Percentiles rank a stretch among this genome's conserved stretches.
phyloP scores from a whole-genome alignment of 164 flowering plant species.

The Annona cherimola region DNA sequence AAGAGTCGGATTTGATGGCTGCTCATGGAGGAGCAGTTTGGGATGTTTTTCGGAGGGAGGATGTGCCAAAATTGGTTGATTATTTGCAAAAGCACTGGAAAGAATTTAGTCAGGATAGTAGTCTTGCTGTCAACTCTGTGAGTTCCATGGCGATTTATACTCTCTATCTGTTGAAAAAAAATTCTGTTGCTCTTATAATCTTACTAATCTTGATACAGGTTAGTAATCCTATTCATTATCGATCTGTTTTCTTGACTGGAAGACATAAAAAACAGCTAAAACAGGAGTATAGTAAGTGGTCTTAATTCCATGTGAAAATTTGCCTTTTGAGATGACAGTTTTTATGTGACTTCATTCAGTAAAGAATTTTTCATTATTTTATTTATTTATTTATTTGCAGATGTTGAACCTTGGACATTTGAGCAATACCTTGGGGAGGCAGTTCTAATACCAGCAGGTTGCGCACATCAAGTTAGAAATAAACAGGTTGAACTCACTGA shows the following conservation, averaged over 20 bases:
- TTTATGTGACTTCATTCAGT: background rate
- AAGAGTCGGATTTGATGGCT: constrained; percentile 12
- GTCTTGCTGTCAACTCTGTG: constrained; percentile 48
- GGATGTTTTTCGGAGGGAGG: constrained; percentile 84
- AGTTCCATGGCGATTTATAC: constrained; percentile 15
- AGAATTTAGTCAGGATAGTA: constrained; percentile 57
- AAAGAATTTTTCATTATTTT: background rate
- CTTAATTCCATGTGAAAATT: background rate
- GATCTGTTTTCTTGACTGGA: constrained; percentile 55
- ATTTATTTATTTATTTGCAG: constrained; percentile 20
- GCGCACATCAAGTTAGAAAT: constrained; percentile 90
- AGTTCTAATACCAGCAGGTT: constrained; percentile 80
- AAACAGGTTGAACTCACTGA: constrained; percentile 35
- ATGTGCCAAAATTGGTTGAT: constrained; percentile 59
- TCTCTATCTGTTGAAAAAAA: background rate
- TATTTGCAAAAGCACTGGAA: constrained; percentile 52
- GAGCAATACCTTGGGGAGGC: constrained; percentile 81
- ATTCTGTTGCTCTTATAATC: background rate
- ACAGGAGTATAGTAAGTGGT: constrained; percentile 59
- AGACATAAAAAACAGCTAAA: constrained; percentile 66
- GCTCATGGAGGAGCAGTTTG: constrained; percentile 69
- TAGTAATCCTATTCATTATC: constrained; percentile 81
- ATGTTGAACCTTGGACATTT: constrained; percentile 83
- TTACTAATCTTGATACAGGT: constrained; percentile 39
- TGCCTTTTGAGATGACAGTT: background rate